These are phyloP conservation scores for Alternaria sp. DNA, from an alignment of 2,329 filamentous ascomycete species.

Conservation along the genomic window DNA sequence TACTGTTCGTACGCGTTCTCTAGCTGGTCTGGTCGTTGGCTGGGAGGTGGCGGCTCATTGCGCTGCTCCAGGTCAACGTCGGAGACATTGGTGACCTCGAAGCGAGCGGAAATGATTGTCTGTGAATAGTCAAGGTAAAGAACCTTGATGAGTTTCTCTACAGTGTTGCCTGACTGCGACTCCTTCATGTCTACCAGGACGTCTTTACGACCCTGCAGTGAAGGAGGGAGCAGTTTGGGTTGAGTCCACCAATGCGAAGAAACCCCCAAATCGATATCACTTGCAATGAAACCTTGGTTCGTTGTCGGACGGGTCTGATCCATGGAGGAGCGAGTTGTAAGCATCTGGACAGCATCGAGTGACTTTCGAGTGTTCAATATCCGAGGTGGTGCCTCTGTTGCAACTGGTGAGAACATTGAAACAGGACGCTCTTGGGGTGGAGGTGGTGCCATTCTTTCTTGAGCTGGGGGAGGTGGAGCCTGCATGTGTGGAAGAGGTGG, in stretches of 20 bases:
- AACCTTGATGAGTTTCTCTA: slow-evolving; percentile 85
- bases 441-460: slow-evolving; percentile 54
- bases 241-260: slow-evolving; percentile 88
- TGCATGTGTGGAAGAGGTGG: slow-evolving; percentile 52
- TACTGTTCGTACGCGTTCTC: slow-evolving; percentile 84
- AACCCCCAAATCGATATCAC: slow-evolving; percentile 80
- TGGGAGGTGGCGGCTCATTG: slow-evolving; percentile 82
- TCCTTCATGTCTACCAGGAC: slow-evolving; percentile 85
- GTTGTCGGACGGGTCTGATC: slow-evolving; percentile 74
- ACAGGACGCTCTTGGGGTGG: slow-evolving; percentile 30
- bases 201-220: slow-evolving; percentile 82
- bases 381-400: slow-evolving; percentile 54
- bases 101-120: slow-evolving; percentile 83
- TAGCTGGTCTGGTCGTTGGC: slow-evolving; percentile 89
- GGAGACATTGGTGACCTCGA: slow-evolving; percentile 75
- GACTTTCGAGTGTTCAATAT: slow-evolving; percentile 64
- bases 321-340: slow-evolving; percentile 68
- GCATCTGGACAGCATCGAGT: slow-evolving; percentile 67
- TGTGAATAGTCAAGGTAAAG: slow-evolving; percentile 97
- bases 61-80: slow-evolving; percentile 82
- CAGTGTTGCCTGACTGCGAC: slow-evolving; percentile 73
- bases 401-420: slow-evolving; percentile 38
- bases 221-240: slow-evolving; percentile 78
- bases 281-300: slow-evolving; percentile 85
- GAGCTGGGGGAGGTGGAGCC: slow-evolving; percentile 32